Base-by-base conservation (phyloP, 2,329 filamentous ascomycete genomes). In the Aspergillus ruber region DNA sequence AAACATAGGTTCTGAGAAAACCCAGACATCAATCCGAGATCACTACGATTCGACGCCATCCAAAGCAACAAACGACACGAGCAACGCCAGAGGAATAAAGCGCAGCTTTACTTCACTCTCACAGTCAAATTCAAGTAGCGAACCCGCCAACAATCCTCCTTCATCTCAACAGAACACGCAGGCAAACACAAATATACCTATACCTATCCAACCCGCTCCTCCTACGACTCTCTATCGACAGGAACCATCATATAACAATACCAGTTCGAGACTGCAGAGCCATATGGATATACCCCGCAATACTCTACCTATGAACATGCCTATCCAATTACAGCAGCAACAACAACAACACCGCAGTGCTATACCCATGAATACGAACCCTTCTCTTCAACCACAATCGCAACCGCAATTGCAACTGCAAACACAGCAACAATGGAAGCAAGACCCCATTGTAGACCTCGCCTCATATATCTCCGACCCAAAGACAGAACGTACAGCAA, bases 391-490 rank as follows among this genome's bases (percentile, higher is more conserved):
- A 25, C 10, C 4, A 6, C 12, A 32, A 10, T 35, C 4, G 8
- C 38, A 44, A 18, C 46, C 40, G 18, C 20, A 33, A 17, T 20
- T 25, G 13, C 7, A 35, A 20, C 15, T 23, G 3, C 17, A 20
- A 27, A 20, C 29, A 29, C 44, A 33, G 6, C 23, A 27, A 10
- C 42, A 36, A 21, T n/a, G 3, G 18, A 9, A 9, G 23, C 3
- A 33, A 44, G 25, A 44, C 50, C 5, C 48, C 57, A 23, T n/a
- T 6, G 43, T 56, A 35, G 61, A 68, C 32, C 48, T 72, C 4
- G 55, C 65, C 1, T 44, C 55, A 10, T 72, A 69, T 39, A 46
- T 65, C 0, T 52, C 57, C 6, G 53, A 55, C 1, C 62, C 67
- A 0, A 61, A 56, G 1, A 32, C 55, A 3, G 65, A 71, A 45